Evolutionary conservation across 768 basidiomycete species (phyloP).

Genomic region (Calvatia gigantea): DNA sequence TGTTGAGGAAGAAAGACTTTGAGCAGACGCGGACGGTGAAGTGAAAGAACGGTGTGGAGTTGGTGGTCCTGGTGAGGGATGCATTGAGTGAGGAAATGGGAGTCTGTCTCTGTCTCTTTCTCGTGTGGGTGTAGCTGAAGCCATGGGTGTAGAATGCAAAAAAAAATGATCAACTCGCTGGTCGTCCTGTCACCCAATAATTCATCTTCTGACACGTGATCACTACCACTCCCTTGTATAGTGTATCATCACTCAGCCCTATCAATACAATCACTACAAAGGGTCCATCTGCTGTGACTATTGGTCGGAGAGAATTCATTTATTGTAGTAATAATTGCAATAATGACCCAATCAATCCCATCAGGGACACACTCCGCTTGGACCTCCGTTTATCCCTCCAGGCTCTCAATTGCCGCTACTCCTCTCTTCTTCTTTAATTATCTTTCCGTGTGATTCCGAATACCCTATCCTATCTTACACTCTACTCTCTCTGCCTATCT

Average conservation of each 20-base stretch:
- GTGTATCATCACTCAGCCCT: too few relatives aligned
- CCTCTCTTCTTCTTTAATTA: constrained; percentile 2
- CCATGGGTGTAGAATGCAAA: constrained; percentile 8
- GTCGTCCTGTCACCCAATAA: constrained; percentile 8
- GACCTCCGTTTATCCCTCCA: background rate
- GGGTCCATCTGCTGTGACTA: too few relatives aligned
- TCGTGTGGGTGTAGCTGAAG: constrained; percentile 27
- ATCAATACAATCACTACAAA: too few relatives aligned
- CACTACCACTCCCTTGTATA: background rate
- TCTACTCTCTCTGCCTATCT: background rate
- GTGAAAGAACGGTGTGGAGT: constrained; percentile 26
- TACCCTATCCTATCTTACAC: background rate
- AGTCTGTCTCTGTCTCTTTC: constrained; percentile 31
- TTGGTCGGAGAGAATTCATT: too few relatives aligned
- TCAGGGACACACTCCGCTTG: background rate
- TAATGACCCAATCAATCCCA: background rate
- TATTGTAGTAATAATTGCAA: too few relatives aligned
- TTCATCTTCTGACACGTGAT: constrained; percentile 2
- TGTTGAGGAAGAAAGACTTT: constrained; percentile 25
- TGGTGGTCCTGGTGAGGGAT: constrained; percentile 30
- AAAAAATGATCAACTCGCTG: background rate
- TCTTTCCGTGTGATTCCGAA: constrained; percentile 2
- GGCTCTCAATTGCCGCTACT: background rate
- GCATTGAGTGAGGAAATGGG: constrained; percentile 30
- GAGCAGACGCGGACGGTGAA: constrained; percentile 29